Evolutionary conservation across 2,329 filamentous ascomycete species (phyloP).

Genomic region (Geosmithia morbida): DNA sequence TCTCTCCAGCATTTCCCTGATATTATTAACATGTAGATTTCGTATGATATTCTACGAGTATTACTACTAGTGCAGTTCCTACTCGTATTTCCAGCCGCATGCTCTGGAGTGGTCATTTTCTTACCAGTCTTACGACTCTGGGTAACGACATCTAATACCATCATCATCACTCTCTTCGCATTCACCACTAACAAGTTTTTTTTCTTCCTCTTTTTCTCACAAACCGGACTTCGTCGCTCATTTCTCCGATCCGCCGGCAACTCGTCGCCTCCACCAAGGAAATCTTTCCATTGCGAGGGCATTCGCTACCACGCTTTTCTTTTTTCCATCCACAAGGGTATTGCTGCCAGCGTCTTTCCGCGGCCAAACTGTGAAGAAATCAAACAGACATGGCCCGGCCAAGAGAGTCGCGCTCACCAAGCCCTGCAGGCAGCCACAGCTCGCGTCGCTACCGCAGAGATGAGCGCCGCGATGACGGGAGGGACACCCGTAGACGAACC

Average conservation of each 20-base stretch:
- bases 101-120: too few species aligned
- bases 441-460: conserved; percentile 53
- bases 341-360: neutral
- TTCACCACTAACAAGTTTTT: too few species aligned
- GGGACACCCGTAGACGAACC: conserved; percentile 39
- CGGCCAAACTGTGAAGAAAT: conserved; percentile 5
- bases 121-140: too few species aligned
- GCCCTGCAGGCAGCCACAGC: conserved; percentile 78
- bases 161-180: too few species aligned
- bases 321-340: neutral
- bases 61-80: too few species aligned
- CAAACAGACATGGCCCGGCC: conserved; percentile 41
- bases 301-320: neutral
- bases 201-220: too few species aligned
- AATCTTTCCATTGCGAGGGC: neutral
- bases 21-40: neutral
- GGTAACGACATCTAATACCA: too few species aligned
- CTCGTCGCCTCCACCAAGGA: neutral
- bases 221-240: too few species aligned
- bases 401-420: conserved; percentile 73
- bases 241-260: too few species aligned
- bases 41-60: too few species aligned
- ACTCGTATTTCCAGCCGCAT: too few species aligned
- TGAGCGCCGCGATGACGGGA: conserved; percentile 35
- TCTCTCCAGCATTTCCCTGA: neutral